Evolutionary conservation across 2,329 filamentous ascomycete species (phyloP).

Genomic region (Cladosporium sp.): DNA sequence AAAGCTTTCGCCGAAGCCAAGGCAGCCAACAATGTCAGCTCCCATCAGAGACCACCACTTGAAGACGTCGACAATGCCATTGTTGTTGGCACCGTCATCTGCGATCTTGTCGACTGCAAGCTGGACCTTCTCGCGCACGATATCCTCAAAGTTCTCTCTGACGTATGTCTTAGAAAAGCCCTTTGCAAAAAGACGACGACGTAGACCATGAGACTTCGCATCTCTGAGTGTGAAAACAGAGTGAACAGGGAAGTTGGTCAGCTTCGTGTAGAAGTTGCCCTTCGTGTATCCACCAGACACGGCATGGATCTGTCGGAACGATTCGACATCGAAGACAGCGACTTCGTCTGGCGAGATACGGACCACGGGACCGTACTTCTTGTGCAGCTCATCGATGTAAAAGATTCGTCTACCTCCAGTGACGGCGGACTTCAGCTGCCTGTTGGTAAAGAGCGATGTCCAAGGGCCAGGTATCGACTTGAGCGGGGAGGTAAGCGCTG

Average conservation of each 20-base stretch:
- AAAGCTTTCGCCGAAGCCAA: constrained; percentile 23
- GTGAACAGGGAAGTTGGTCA: constrained; percentile 18
- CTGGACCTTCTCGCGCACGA: constrained; percentile 36
- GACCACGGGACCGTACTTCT: constrained; percentile 49
- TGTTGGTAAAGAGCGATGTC: constrained; percentile 29
- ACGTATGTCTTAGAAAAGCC: constrained; percentile 40
- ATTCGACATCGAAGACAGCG: constrained; percentile 41
- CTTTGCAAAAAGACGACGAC: constrained; percentile 40
- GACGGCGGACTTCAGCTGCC: constrained; percentile 32
- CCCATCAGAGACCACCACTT: constrained; percentile 38
- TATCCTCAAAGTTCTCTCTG: constrained; percentile 39
- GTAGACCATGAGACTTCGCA: constrained; percentile 36
- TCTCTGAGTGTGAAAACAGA: constrained; percentile 42
- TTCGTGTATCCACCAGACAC: constrained; percentile 10
- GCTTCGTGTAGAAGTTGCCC: constrained; percentile 40
- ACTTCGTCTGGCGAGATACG: constrained; percentile 52
- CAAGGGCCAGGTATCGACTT: constrained; percentile 35
- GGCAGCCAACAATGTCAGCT: constrained; percentile 21
- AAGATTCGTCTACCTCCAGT: constrained; percentile 33
- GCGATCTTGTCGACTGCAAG: constrained; percentile 39
- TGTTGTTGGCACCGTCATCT: constrained; percentile 28
- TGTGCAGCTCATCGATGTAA: constrained; percentile 41
- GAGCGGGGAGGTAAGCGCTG: constrained; percentile 28
- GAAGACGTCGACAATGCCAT: constrained; percentile 41
- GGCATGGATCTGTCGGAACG: constrained; percentile 36